Evolutionary conservation across 805 yeast species (phyloP).

Genomic region (Wickerhamomyces ciferrii): DNA sequence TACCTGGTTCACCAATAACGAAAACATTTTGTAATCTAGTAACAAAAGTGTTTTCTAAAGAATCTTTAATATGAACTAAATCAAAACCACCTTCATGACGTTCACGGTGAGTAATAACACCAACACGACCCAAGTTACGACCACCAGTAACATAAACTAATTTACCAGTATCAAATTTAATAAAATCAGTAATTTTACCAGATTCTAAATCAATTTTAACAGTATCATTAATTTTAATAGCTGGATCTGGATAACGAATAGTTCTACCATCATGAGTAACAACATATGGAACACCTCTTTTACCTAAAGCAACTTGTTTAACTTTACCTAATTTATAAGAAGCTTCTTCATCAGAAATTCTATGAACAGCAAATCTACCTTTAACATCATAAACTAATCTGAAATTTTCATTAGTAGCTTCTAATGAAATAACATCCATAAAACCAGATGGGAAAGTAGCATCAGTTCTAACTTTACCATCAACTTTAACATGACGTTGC

Average conservation of each 20-base stretch:
- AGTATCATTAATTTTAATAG: conserved; percentile 94
- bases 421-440: conserved; percentile 97
- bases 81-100: conserved; percentile 98
- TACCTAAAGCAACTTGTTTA: conserved; percentile 96
- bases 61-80: conserved; percentile 93
- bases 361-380: conserved; percentile 99
- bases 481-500: conserved; percentile 98
- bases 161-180: conserved; percentile 91
- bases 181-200: conserved; percentile 87
- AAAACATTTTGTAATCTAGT: conserved; percentile 92
- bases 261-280: conserved; percentile 99
- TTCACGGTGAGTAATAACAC: conserved; percentile 94
- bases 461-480: conserved; percentile 99
- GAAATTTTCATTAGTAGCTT: conserved; percentile 99
- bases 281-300: conserved; percentile 96
- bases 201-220: conserved; percentile 95
- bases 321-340: conserved; percentile 97
- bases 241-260: conserved; percentile 98
- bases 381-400: conserved; percentile 97
- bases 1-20: conserved; percentile 93
- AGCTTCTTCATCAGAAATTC: conserved; percentile 98
- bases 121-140: conserved; percentile 97
- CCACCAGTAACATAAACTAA: conserved; percentile 95
- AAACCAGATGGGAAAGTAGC: conserved; percentile 98
- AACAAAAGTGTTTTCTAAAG: conserved; percentile 91